These are phyloP conservation scores for Mycena chlorophos DNA, from an alignment of 768 basidiomycete species.

Conservation along the genomic window DNA sequence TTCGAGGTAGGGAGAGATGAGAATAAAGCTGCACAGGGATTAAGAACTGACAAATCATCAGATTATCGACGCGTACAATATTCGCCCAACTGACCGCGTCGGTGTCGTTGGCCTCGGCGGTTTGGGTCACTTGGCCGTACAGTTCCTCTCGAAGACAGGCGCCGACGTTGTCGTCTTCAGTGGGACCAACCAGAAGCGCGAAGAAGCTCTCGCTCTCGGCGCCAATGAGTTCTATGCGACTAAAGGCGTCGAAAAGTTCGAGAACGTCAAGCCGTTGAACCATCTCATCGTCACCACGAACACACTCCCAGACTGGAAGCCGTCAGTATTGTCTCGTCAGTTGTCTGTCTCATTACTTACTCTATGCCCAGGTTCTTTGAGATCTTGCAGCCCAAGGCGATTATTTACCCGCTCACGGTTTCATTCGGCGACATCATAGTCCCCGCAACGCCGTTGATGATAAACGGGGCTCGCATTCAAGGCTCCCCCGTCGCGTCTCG, in stretches of 20 bases:
- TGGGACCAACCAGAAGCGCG: slow-evolving; percentile 32
- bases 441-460: neutral
- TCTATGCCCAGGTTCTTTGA: slow-evolving; percentile 2
- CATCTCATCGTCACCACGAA: slow-evolving; percentile 21
- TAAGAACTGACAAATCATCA: too few species aligned
- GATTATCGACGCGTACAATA: slow-evolving; percentile 21
- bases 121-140: slow-evolving; percentile 39
- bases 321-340: neutral
- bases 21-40: too few species aligned
- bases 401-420: slow-evolving; percentile 5
- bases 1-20: too few species aligned
- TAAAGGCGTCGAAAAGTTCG: slow-evolving; percentile 26
- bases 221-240: slow-evolving; percentile 39
- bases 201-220: slow-evolving; percentile 33
- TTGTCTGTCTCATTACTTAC: neutral
- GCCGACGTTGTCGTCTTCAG: slow-evolving; percentile 40
- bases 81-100: slow-evolving; percentile 34
- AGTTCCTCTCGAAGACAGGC: slow-evolving; percentile 41
- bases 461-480: slow-evolving; percentile 5
- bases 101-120: slow-evolving; percentile 38
- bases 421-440: neutral
- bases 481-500: slow-evolving; percentile 21
- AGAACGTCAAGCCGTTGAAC: slow-evolving; percentile 28
- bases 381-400: slow-evolving; percentile 1
- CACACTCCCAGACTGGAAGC: slow-evolving; percentile 4